Conservation (phyloP, 805 yeast species). For the Ogataea haglerorum region DNA sequence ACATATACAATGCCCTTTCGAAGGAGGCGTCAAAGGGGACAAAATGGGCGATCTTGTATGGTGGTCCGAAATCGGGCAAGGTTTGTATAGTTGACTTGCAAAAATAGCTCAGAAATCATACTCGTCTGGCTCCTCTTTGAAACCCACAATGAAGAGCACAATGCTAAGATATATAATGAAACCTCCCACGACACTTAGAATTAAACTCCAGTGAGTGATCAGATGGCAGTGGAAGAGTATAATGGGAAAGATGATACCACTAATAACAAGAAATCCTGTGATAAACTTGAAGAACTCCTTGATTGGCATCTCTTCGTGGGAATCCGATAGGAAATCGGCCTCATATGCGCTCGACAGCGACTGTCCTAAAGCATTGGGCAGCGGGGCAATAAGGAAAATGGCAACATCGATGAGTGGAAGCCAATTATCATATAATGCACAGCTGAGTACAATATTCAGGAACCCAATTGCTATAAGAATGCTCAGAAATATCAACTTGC, state of each 20-base stretch:
- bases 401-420: constrained; percentile 69
- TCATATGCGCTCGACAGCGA: constrained; percentile 27
- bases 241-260: constrained; percentile 33
- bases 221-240: constrained; percentile 31
- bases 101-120: constrained; percentile 38
- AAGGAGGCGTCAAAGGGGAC: constrained; percentile 73
- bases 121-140: constrained; percentile 48
- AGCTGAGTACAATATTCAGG: constrained; percentile 78
- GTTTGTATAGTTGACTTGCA: constrained; percentile 66
- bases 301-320: constrained; percentile 21
- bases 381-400: constrained; percentile 34
- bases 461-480: constrained; percentile 85
- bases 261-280: constrained; percentile 33
- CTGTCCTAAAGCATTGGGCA: constrained; percentile 33
- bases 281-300: constrained; percentile 30
- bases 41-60: constrained; percentile 71
- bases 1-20: constrained; percentile 65
- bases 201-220: constrained; percentile 27
- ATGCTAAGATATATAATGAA: constrained; percentile 76
- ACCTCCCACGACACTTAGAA: constrained; percentile 85
- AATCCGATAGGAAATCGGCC: constrained; percentile 30
- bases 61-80: constrained; percentile 77
- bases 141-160: constrained; percentile 74
- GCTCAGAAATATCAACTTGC: constrained; percentile 71
- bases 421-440: constrained; percentile 87